Percentiles rank a stretch among this genome's conserved stretches.
These are phyloP conservation scores for Penicillium vulpinum DNA, from an alignment of 2,329 filamentous ascomycete species.

Conservation along the genomic window DNA sequence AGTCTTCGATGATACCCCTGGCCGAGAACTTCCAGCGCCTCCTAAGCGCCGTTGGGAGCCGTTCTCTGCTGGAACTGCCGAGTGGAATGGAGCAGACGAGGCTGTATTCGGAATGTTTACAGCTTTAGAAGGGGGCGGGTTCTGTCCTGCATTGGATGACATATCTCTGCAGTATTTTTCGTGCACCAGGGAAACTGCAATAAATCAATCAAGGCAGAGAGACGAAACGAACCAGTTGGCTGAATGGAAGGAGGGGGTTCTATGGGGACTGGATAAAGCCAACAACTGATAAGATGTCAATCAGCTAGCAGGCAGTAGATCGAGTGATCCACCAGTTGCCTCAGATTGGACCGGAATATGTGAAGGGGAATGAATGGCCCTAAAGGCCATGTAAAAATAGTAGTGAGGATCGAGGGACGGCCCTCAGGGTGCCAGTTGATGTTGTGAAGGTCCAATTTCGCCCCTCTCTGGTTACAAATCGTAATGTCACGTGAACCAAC, in stretches of 20 bases:
- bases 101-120: constrained; percentile 37
- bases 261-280: constrained; percentile 4
- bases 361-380: constrained; percentile 17
- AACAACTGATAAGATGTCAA: constrained; percentile 17
- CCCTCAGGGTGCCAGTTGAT: constrained; percentile 13
- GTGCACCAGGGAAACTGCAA: neutral
- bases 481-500: constrained; percentile 5
- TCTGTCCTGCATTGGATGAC: constrained; percentile 44
- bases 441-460: constrained; percentile 7
- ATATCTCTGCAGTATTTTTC: constrained; percentile 26
- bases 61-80: constrained; percentile 34
- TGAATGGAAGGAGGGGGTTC: neutral
- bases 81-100: constrained; percentile 36
- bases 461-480: constrained; percentile 13
- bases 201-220: neutral
- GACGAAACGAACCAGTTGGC: neutral
- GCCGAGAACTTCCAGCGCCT: constrained; percentile 43
- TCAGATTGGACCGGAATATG: neutral
- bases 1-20: constrained; percentile 41
- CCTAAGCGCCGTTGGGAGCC: constrained; percentile 43
- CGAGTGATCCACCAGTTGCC: constrained; percentile 10
- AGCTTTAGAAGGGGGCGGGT: constrained; percentile 41
- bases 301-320: constrained; percentile 3
- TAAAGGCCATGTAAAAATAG: constrained; percentile 27
- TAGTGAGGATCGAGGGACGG: constrained; percentile 17